A percentile compares a stretch with the other conserved stretches of the same genome.
Conservation (phyloP, 305 asterid genomes). For the Caryopteris hybrid region DNA sequence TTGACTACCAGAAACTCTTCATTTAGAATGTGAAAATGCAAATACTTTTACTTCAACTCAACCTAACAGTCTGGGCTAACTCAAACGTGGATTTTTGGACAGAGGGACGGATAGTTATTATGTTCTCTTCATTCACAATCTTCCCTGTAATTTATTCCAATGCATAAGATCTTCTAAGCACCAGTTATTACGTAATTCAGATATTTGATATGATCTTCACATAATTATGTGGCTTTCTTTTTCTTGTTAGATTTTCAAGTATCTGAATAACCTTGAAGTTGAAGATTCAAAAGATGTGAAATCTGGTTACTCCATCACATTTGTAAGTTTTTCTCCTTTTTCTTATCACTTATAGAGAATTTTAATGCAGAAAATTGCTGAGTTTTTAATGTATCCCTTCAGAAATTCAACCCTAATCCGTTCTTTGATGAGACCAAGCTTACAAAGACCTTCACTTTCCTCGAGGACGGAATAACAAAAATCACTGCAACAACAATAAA, state of each 20-base stretch:
- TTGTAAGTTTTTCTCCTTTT: constrained; percentile 47
- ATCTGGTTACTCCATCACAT: constrained; percentile 74
- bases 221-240: background rate
- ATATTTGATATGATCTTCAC: background rate
- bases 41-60: background rate
- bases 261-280: constrained; percentile 64
- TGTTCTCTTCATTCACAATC: background rate
- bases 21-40: background rate
- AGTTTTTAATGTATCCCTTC: constrained; percentile 1
- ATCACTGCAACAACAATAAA: constrained; percentile 70
- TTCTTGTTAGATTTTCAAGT: constrained; percentile 62
- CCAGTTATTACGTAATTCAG: background rate
- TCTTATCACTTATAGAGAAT: background rate
- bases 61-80: background rate
- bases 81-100: background rate
- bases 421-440: constrained; percentile 69
- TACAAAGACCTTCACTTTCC: constrained; percentile 68
- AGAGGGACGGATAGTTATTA: background rate
- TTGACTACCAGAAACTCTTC: background rate
- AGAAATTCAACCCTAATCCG: constrained; percentile 76
- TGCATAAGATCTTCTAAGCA: background rate
- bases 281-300: constrained; percentile 80
- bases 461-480: constrained; percentile 75
- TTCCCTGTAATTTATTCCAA: background rate
- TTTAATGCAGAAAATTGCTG: background rate